Conservation (phyloP, 148 eudicot species). For the Cornus florida region DNA sequence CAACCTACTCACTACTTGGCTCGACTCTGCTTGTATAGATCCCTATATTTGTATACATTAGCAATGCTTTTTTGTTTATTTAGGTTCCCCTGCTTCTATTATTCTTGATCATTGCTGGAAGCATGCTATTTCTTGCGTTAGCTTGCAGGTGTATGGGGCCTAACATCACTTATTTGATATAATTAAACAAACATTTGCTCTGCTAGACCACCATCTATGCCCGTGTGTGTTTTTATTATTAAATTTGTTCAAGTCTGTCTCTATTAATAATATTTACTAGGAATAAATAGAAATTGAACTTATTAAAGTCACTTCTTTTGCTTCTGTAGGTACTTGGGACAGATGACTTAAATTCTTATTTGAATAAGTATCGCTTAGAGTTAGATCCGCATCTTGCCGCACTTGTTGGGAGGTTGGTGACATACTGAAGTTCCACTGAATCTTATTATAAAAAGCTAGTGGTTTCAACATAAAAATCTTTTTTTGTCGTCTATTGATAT, state of each 20-base stretch:
- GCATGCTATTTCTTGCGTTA: not conserved
- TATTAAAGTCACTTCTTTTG: not conserved
- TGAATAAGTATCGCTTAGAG: slow-evolving; percentile 73
- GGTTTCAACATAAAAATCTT: not conserved
- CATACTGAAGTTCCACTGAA: not conserved
- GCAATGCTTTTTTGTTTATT: not conserved
- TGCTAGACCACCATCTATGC: no score
- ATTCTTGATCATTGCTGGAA: not conserved
- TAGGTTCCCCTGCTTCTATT: not conserved
- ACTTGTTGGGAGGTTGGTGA: slow-evolving; percentile 80
- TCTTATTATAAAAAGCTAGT: not conserved
- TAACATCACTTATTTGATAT: not conserved
- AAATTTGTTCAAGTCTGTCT: not conserved
- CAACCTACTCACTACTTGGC: no score
- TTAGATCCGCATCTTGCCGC: slow-evolving; percentile 77
- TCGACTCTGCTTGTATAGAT: no score
- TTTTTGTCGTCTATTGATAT: slow-evolving; percentile 15
- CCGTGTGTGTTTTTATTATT: no score
- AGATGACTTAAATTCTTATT: slow-evolving; percentile 71
- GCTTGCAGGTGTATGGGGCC: not conserved
- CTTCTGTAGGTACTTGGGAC: slow-evolving; percentile 71
- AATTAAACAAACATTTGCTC: not conserved
- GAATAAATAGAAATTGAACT: not conserved
- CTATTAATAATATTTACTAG: not conserved
- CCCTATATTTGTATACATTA: not conserved